Evolutionary conservation across 192 early-diverging fungal species (phyloP).

Genomic region (Allomyces macrogynus): DNA sequence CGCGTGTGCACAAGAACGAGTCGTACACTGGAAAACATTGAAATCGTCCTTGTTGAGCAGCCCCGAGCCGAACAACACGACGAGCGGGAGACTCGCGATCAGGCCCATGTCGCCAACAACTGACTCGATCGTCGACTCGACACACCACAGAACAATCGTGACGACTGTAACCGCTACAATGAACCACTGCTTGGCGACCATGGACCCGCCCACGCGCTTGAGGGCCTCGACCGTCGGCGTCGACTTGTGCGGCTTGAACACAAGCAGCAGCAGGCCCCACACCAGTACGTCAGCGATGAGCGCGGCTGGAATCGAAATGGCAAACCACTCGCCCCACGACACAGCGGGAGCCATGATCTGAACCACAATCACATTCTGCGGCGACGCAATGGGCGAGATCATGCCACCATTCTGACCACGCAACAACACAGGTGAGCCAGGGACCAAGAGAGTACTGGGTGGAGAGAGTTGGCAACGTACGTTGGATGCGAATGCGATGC

Average conservation of each 20-base stretch:
- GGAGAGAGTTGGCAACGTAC: constrained; percentile 12
- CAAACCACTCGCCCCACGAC: constrained; percentile 81
- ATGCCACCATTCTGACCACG: constrained; percentile 52
- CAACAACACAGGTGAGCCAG: too few species aligned
- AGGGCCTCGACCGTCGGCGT: constrained; percentile 35
- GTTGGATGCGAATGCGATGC: constrained; percentile 95
- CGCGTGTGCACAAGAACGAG: too few species aligned
- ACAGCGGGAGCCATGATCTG: constrained; percentile 73
- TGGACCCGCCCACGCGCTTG: constrained; percentile 18
- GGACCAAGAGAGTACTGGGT: too few species aligned
- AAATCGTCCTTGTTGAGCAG: constrained; percentile 89
- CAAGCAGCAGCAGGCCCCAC: constrained; percentile 58
- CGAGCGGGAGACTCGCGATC: constrained; percentile 71
- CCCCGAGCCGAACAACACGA: constrained; percentile 73
- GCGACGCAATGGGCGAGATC: constrained; percentile 87
- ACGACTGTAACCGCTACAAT: constrained; percentile 46
- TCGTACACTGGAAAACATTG: constrained; percentile 70
- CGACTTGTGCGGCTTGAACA: constrained; percentile 51
- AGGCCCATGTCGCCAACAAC: constrained; percentile 89
- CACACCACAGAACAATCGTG: constrained; percentile 81
- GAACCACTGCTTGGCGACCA: constrained; percentile 42
- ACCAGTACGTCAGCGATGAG: constrained; percentile 56
- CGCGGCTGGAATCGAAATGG: constrained; percentile 66
- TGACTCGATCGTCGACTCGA: constrained; percentile 46
- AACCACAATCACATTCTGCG: constrained; percentile 94